Evolutionary conservation across 1,284 basidiomycete species (phyloP).

Genomic region (Fomitopsis betulina): DNA sequence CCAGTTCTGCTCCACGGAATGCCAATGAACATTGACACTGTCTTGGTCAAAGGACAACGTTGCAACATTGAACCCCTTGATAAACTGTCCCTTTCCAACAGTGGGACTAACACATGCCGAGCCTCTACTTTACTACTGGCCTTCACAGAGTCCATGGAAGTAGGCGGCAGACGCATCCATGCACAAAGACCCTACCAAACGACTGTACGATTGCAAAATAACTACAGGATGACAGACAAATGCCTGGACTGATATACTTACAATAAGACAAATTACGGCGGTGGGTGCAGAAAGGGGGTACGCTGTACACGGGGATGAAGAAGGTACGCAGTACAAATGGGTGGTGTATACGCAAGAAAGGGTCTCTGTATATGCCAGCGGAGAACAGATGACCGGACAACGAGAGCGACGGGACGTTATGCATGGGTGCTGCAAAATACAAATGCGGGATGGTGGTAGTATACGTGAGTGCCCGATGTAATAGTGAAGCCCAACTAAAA

Average conservation of each 20-base stretch:
- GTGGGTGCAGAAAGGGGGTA: conserved; percentile 27
- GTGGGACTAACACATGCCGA: too few species aligned
- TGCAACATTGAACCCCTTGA: too few species aligned
- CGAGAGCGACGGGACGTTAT: conserved; percentile 41
- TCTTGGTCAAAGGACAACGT: too few species aligned
- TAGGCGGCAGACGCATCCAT: background rate
- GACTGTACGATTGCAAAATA: conserved; percentile 41
- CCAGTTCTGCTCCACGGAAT: too few species aligned
- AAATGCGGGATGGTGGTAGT: conserved; percentile 50
- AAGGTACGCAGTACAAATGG: conserved; percentile 34
- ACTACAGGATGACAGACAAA: conserved; percentile 65
- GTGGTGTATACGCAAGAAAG: conserved; percentile 24
- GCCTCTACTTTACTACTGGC: too few species aligned
- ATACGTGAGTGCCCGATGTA: conserved; percentile 25
- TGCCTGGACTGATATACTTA: conserved; percentile 45
- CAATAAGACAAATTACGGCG: conserved; percentile 33
- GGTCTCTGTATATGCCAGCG: conserved; percentile 16
- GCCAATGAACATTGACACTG: too few species aligned
- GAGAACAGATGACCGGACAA: conserved; percentile 17
- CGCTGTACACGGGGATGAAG: conserved; percentile 33
- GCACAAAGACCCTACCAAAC: conserved; percentile 8
- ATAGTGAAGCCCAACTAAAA: conserved; percentile 27
- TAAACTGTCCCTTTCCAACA: too few species aligned
- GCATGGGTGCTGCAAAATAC: conserved; percentile 61
- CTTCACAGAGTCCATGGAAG: too few species aligned